Evolutionary conservation across 257 asterid genomes (phyloP), one percentile per base, ranked within the genome.

Genomic region (Penstemon barbatus): DNA sequence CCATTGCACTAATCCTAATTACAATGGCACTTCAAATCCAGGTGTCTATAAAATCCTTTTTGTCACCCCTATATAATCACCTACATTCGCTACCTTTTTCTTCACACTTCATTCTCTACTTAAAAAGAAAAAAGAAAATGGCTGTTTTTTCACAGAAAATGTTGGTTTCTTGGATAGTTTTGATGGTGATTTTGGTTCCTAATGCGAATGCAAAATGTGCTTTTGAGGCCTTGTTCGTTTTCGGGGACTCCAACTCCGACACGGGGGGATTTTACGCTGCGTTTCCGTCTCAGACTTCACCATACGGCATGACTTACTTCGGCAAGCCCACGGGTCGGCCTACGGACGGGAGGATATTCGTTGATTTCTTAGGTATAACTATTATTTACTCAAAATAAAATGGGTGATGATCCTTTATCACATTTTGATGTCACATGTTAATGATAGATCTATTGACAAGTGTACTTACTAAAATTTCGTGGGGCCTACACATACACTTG

Each of bases 211-310:
- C 85, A 45, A 74, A 83, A 50, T 89, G 92, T 70, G 71, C 80
- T 13, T 82, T 77, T 10, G 73, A 84, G 71, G 95, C 85, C 58
- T 81, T 87, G 45, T 87, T 89, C 83, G 73, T 56, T 46, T 89
- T 89, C 46, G 97, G 97, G 1, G 97, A 89, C 76, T 87, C 95
- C 5, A 87, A 87, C 57, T 70, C 95, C 0, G 95, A 85, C 63
- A 87, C 91, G 0, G 89, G 95, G 7, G 91, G 97, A 5, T 87
- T 82, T 37, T 79, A 53, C 61, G 74, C 89, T 2, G 94, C 92
- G 3, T 91, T 89, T 42, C 95, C 96, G 44, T 74, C 89, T 49
- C 89, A 82, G 68, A 50, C 74, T 0, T 71, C 84, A 3, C 97
- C 97, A 0, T 10, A 83, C 61, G 97, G 96, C 65, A 82, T 87